Conservation (phyloP, 2,329 filamentous ascomycete genomes). For the Metarhizium robertsii region DNA sequence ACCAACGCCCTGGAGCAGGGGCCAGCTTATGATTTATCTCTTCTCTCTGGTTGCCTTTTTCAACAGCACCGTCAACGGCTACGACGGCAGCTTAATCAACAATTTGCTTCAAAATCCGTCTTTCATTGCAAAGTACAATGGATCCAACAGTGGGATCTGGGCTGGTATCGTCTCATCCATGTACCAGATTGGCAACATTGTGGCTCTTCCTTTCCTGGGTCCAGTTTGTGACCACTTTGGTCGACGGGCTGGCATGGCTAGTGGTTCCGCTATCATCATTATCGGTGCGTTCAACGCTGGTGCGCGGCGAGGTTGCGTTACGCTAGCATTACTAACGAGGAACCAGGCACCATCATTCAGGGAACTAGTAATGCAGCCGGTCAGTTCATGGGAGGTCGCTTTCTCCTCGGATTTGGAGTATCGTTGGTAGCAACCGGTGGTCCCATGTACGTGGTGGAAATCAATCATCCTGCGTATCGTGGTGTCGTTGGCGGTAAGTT, state of each 20-base stretch:
- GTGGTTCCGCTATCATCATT: conserved; percentile 33
- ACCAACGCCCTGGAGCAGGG: conserved; percentile 28
- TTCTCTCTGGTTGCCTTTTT: conserved; percentile 28
- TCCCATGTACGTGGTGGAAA: conserved; percentile 1
- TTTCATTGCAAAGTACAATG: conserved; percentile 30
- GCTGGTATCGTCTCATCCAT: conserved; percentile 41
- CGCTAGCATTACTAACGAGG: not conserved
- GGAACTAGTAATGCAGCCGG: conserved; percentile 26
- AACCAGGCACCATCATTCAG: conserved; percentile 29
- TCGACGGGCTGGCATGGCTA: conserved; percentile 35
- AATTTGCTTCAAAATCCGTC: conserved; percentile 33
- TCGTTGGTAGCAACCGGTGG: not conserved
- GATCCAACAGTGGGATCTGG: conserved; percentile 34
- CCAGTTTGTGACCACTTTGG: conserved; percentile 38
- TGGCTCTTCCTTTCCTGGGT: conserved; percentile 38
- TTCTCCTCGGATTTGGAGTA: conserved; percentile 43
- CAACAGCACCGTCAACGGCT: conserved; percentile 21
- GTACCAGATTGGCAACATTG: conserved; percentile 41
- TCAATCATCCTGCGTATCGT: not conserved
- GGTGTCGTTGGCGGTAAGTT: conserved; percentile 22
- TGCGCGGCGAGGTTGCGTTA: no score
- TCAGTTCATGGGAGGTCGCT: conserved; percentile 47
- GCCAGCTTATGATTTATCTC: conserved; percentile 30
- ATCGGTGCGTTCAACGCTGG: conserved; percentile 18
- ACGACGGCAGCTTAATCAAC: conserved; percentile 41